These are phyloP conservation scores for Oleoguttula mirabilis DNA, from an alignment of 495 filamentous ascomycete genomes.

Conservation along the genomic window DNA sequence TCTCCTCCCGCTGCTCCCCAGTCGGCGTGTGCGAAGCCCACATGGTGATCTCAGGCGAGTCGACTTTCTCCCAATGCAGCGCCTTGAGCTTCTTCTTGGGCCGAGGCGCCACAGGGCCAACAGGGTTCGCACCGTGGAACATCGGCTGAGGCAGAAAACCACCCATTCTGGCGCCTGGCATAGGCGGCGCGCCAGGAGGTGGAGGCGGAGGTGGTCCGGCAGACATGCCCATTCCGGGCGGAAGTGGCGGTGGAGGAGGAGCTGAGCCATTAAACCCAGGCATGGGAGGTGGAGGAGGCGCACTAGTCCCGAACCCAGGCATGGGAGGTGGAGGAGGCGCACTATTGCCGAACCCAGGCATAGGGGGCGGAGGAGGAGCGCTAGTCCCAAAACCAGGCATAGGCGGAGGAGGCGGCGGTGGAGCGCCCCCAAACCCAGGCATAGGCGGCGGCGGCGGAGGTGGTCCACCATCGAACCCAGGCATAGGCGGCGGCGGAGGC, in stretches of 20 bases:
- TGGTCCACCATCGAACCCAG: slow-evolving; percentile 30
- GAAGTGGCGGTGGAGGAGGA: slow-evolving; percentile 32
- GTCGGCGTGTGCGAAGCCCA: slow-evolving; percentile 84
- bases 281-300: slow-evolving; percentile 34
- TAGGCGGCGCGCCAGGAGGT: slow-evolving; percentile 29
- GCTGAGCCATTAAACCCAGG: slow-evolving; percentile 34
- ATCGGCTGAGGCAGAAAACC: slow-evolving; percentile 30
- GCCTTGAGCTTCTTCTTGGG: slow-evolving; percentile 99
- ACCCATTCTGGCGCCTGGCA: slow-evolving; percentile 29
- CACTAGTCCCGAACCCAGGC: too few species aligned
- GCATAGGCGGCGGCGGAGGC: slow-evolving; percentile 36
- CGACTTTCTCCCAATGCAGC: slow-evolving; percentile 97
- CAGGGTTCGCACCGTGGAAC: slow-evolving; percentile 12
- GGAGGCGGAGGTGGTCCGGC: slow-evolving; percentile 34
- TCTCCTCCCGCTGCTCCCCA: slow-evolving; percentile 74
- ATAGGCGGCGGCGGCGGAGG: slow-evolving; percentile 38
- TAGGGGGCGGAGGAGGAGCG: slow-evolving; percentile 29
- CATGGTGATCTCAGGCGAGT: slow-evolving; percentile 83
- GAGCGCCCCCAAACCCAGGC: slow-evolving; percentile 28
- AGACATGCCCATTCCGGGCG: slow-evolving; percentile 31
- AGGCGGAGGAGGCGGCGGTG: slow-evolving; percentile 38
- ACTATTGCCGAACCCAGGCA: slow-evolving; percentile 33
- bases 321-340: slow-evolving; percentile 26
- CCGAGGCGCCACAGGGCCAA: slow-evolving; percentile 50
- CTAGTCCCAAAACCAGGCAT: slow-evolving; percentile 29